Percentiles rank a stretch among this genome's conserved stretches.
These are phyloP conservation scores for Aspergillus fischeri DNA, from an alignment of 2,329 filamentous ascomycete genomes.

Conservation along the genomic window DNA sequence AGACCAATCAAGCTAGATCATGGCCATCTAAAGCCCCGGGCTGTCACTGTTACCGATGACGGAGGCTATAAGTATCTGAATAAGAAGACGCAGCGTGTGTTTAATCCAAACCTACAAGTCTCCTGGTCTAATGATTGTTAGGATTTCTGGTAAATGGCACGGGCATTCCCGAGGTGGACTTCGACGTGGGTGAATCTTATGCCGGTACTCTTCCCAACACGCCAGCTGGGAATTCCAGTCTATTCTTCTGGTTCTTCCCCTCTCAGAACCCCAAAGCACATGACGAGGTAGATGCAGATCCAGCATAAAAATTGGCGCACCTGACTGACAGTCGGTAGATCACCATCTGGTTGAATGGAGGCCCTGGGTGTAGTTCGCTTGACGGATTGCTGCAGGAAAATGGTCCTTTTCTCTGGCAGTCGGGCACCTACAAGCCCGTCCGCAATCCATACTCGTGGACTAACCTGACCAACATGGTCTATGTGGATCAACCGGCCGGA, in stretches of 20 bases:
- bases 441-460: slow-evolving; percentile 68
- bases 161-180: slow-evolving; percentile 62
- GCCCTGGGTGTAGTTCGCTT: slow-evolving; percentile 54
- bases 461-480: slow-evolving; percentile 70
- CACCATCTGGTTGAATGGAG: slow-evolving; percentile 47
- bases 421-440: slow-evolving; percentile 61
- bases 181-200: slow-evolving; percentile 56
- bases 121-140: slow-evolving; percentile 21
- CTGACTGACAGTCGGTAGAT: slow-evolving; percentile 16
- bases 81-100: slow-evolving; percentile 12
- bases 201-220: slow-evolving; percentile 51
- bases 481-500: slow-evolving; percentile 45
- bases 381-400: slow-evolving; percentile 70
- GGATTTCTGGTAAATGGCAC: slow-evolving; percentile 63
- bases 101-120: neutral
- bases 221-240: slow-evolving; percentile 37
- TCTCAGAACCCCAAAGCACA: slow-evolving; percentile 38
- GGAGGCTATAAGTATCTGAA: slow-evolving; percentile 11
- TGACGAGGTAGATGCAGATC: slow-evolving; percentile 32
- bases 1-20: slow-evolving; percentile 1
- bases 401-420: slow-evolving; percentile 66
- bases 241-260: slow-evolving; percentile 50
- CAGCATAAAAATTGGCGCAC: neutral
- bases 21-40: neutral
- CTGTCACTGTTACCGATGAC: neutral